Evolutionary conservation across 1,284 basidiomycete genomes (phyloP).

Genomic region (Mrakiaceae sp.): DNA sequence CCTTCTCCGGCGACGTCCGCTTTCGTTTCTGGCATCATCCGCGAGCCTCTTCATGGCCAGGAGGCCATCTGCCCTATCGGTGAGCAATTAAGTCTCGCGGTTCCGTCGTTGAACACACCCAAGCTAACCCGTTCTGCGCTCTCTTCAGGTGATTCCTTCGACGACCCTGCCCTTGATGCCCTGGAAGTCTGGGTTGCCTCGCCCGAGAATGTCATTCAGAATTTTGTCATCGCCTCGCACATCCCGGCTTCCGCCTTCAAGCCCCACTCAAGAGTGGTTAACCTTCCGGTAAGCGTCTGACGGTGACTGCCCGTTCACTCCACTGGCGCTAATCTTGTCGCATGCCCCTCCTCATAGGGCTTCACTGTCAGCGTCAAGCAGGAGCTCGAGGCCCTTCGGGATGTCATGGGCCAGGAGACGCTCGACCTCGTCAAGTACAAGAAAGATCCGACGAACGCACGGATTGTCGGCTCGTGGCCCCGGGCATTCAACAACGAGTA

Average conservation of each 20-base stretch:
- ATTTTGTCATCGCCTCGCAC: conserved; percentile 46
- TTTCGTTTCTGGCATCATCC: conserved; percentile 51
- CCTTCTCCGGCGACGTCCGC: conserved; percentile 48
- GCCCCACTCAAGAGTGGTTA: conserved; percentile 45
- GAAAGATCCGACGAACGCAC: conserved; percentile 34
- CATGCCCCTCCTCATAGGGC: conserved; percentile 15
- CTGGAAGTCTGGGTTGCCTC: conserved; percentile 48
- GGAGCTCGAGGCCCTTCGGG: conserved; percentile 31
- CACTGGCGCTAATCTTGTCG: too few species aligned
- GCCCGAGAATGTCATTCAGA: conserved; percentile 48
- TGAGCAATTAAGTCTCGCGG: background rate
- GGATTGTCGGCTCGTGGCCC: conserved; percentile 35
- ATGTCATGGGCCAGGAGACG: conserved; percentile 31
- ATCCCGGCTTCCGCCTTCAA: conserved; percentile 41
- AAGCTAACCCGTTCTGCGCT: background rate
- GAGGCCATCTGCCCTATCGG: conserved; percentile 45
- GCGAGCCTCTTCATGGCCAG: conserved; percentile 49
- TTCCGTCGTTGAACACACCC: background rate
- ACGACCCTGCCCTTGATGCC: conserved; percentile 33
- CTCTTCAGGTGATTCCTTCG: conserved; percentile 20
- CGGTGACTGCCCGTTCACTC: too few species aligned
- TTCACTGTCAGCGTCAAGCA: conserved; percentile 33
- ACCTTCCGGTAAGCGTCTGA: conserved; percentile 33
- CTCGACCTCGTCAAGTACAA: conserved; percentile 33
- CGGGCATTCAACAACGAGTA: conserved; percentile 32